Conservation (phyloP, 306 rosid species). For the Cucurbita pepo region DNA sequence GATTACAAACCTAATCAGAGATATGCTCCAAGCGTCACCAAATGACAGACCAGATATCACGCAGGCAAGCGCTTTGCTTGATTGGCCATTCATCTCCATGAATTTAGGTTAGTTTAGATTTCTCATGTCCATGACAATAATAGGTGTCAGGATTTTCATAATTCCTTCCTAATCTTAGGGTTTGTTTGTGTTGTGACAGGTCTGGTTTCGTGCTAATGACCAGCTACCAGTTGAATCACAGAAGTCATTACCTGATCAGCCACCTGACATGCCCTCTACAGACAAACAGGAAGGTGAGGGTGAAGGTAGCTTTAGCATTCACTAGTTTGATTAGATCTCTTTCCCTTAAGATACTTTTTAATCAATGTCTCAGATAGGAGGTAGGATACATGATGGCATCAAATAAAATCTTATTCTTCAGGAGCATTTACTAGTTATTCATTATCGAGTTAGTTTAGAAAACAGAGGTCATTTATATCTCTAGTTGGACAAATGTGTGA, state of each 20-base stretch:
- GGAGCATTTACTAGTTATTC: not conserved
- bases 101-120: slow-evolving; percentile 99
- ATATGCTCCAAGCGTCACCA: slow-evolving; percentile 90
- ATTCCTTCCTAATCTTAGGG: slow-evolving; percentile 20
- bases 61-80: slow-evolving; percentile 99
- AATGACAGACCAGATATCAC: slow-evolving; percentile 99
- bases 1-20: slow-evolving; percentile 63
- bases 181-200: slow-evolving; percentile 34
- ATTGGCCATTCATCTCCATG: slow-evolving; percentile 99
- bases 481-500: not conserved
- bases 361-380: not conserved
- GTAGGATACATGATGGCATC: not conserved
- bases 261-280: slow-evolving; percentile 40
- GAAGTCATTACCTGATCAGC: slow-evolving; percentile 80
- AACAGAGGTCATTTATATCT: not conserved
- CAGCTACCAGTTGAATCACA: slow-evolving; percentile 62
- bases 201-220: slow-evolving; percentile 93
- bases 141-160: slow-evolving; percentile 35
- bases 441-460: not conserved
- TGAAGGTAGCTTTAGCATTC: not conserved
- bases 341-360: not conserved
- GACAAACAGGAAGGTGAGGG: slow-evolving; percentile 49
- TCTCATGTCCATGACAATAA: slow-evolving; percentile 37
- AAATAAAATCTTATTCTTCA: not conserved
- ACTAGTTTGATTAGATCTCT: not conserved